These are phyloP conservation scores for Cordyceps javanica DNA, from an alignment of 2,329 filamentous ascomycete genomes.

Conservation along the genomic window DNA sequence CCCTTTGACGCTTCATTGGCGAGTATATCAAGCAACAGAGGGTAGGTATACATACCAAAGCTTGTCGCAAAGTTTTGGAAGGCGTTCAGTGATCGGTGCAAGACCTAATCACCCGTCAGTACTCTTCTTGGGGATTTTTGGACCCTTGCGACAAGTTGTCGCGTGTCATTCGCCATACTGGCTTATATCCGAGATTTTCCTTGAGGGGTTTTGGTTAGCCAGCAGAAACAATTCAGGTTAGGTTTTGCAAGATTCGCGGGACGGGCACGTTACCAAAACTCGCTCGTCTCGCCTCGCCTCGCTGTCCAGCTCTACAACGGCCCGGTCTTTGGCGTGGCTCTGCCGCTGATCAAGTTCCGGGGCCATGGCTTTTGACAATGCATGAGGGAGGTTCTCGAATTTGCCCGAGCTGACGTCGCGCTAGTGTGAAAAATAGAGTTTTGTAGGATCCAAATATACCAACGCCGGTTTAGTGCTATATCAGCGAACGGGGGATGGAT, in stretches of 20 bases:
- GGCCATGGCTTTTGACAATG: not conserved
- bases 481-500: too few relatives aligned
- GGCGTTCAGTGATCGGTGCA: conserved; percentile 50
- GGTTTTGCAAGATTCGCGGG: not conserved
- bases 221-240: not conserved
- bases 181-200: conserved; percentile 22
- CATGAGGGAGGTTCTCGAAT: not conserved
- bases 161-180: conserved; percentile 15
- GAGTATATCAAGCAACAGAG: not conserved
- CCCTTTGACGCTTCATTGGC: not conserved
- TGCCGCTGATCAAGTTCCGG: not conserved
- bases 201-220: not conserved
- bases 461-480: not conserved
- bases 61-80: conserved; percentile 55
- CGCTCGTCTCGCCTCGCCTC: not conserved
- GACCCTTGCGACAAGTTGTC: not conserved
- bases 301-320: not conserved
- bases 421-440: not conserved
- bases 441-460: not conserved
- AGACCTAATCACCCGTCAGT: conserved; percentile 33
- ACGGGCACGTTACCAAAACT: not conserved
- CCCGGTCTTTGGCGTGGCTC: not conserved
- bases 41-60: conserved; percentile 40
- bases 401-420: not conserved
- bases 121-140: not conserved